Evolutionary conservation across 169 alveolate species (phyloP), one percentile per base, ranked within the genome.

Genomic region (Cryptosporidium baileyi): DNA sequence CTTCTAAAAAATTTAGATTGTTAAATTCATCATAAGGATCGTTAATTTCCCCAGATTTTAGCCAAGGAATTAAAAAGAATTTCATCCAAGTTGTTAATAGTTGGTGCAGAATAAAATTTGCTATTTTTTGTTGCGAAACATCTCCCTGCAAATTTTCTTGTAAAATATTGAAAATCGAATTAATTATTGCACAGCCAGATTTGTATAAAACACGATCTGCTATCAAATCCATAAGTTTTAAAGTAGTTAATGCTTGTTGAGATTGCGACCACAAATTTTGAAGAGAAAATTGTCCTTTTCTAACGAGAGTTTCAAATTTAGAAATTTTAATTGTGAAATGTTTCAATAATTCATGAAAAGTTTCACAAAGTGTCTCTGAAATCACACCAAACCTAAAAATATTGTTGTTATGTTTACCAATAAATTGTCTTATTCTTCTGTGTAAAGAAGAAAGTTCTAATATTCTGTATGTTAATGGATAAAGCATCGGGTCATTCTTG

Each of bases 171-270:
- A 40, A 51, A 22, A 74, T 36, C 32, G 22, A 28, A 32, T 74
- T 59, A 32, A 74, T 74, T 3, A 74, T 74, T 54, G 49, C 60
- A 26, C 61, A 51, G 4, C 85, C 85, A 26, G 13, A 52, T 57
- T 51, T 74, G 30, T 57, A 22, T 22, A 74, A 32, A 2, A 41
- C 40, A 17, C 32, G 44, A 51, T 36, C 22, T 38, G 85, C 60
- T 8, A 74, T 74, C 6, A 57, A 74, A 41, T 74, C 85, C 74
- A 74, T 22, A 3, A 40, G 44, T 40, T 74, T 74, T 4, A 74
- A 74, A 13, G 85, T 74, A 54, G 59, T 7, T 7, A 74, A 11
- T 13, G 85, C 85, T n/a, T 74, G 65, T 28, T 74, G 85, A 26
- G 60, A 54, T 13, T 74, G 51, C n/a, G 59, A 2, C 67, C 61